Percentiles rank a stretch among this genome's conserved stretches.
Conservation (phyloP, 805 yeast genomes). For the Jamesozyma hellenica region DNA sequence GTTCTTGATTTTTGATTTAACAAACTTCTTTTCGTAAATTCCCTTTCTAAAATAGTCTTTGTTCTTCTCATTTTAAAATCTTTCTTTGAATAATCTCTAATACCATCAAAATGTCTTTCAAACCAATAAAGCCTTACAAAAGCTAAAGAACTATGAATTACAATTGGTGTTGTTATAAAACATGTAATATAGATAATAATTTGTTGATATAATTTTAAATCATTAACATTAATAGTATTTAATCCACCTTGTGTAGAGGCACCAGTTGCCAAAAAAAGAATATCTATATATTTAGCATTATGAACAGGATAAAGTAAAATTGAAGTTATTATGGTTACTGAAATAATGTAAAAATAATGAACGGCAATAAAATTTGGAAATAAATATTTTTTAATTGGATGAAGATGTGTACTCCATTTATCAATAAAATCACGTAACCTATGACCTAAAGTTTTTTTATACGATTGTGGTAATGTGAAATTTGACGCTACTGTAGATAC, state of each 20-base stretch:
- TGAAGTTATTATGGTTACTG: conserved; percentile 55
- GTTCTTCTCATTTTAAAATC: conserved; percentile 78
- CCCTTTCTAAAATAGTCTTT: conserved; percentile 27
- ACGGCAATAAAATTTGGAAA: conserved; percentile 44
- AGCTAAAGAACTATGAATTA: conserved; percentile 70
- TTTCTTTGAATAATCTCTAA: conserved; percentile 63
- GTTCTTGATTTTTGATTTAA: conserved; percentile 2
- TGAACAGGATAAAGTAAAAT: conserved; percentile 67
- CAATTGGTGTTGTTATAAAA: conserved; percentile 73
- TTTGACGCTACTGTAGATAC: conserved; percentile 22
- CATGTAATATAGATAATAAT: conserved; percentile 54
- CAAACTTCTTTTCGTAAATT: conserved; percentile 22
- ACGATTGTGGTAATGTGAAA: conserved; percentile 10
- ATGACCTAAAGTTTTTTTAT: conserved; percentile 33
- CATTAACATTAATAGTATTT: conserved; percentile 64
- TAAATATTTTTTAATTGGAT: conserved; percentile 31
- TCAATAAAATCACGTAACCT: conserved; percentile 32
- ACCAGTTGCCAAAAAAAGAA: conserved; percentile 65
- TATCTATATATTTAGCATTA: conserved; percentile 62
- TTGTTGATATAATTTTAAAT: conserved; percentile 67
- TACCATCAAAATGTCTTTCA: conserved; percentile 75
- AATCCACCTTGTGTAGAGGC: conserved; percentile 88
- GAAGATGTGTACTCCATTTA: conserved; percentile 19
- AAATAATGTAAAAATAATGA: conserved; percentile 62
- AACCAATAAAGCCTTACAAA: conserved; percentile 80